Base-by-base conservation (phyloP, 768 basidiomycete genomes). In the Galerina sulciceps region DNA sequence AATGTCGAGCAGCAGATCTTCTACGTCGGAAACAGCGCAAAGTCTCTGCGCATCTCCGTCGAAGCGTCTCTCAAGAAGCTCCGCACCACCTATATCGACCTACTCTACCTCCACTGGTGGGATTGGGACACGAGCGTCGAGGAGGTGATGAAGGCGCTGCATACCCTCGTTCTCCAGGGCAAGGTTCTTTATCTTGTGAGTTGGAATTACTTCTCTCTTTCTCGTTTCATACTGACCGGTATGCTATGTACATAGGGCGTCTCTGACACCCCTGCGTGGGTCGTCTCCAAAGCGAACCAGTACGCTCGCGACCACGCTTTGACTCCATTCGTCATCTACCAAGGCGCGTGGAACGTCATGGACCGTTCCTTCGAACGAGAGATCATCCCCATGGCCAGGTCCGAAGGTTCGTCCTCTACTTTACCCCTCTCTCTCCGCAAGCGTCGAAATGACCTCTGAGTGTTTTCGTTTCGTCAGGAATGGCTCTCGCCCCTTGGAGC, bases 251-350 rank as follows among this genome's bases (percentile, higher is more conserved):
- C n/a, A n/a, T n/a, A 78, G 76, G 78, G 79, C 13, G 62, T 75
- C 22, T 76, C 75, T 13, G 75, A 82, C 48, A 68, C 76, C 1
- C 81, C 81, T 0, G 81, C 82, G 0, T 84, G 82, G 81, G 62
- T 83, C 1, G 81, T 83, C 8, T 54, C 78, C 5, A 71, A 73
- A 51, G 80, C 79, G 4, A 85, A 86, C 64, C 75, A 79, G 52
- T 85, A 82, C 52, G 82, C 84, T 11, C 71, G 78, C 0, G 71
- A 75, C 31, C 78, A 84, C 42, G 82, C 74, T 0, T 68, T 81
- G 51, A 78, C 80, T 0, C 84, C 80, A 2, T 87, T 86, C 65
- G 72, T 74, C 22, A 73, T 86, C 26, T 86, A 85, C 66, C 84
- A 82, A 70, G 84, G 80, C 3, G 57, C 53, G 6, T 81, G 79